Evolutionary conservation across 2,329 filamentous ascomycete species (phyloP), one percentile per base, ranked within the genome.

Genomic region (Botrytis paeoniae): DNA sequence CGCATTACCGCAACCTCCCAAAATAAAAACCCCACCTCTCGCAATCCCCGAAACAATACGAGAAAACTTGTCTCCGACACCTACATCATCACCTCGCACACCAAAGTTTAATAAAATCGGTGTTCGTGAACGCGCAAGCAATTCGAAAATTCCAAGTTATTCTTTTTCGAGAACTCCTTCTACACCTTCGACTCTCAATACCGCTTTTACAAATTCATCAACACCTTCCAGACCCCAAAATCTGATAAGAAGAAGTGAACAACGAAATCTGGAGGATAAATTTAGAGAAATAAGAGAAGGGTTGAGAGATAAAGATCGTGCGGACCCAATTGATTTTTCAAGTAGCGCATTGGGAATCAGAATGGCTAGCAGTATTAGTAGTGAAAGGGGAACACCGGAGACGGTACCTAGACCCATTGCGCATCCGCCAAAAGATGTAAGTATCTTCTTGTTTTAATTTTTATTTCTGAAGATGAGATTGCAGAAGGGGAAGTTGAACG

Each of bases 341-440:
- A 54, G 25, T 25, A 39, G 35, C 9, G 64, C 64, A 8, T 32
- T 57, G 25, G 64, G 64, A 54, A 54, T 68, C 37, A 54, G 35
- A 57, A 68, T 68, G 64, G 32, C 64, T 12, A 39, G 32, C n/a
- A 39, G 25, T 6, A 35, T 25, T 39, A 48, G 45, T 20, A 54
- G 70, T 39, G 62, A 51, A 32, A 62, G 66, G 64, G 72, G 51
- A 37, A 69, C 32, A 41, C 70, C 70, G 41, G 73, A 75, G 60
- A 66, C n/a, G 35, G 20, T 39, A 63, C 65, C 71, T 1, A 70
- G 54, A 43, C 54, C 54, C 1, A 73, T 73, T 62, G 41, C 41
- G 29, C 54, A 70, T 39, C 71, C 71, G 20, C 71, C 71, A 6
- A 73, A 57, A 62, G 71, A 73, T 70, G 71, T 70, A 41, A 25